Evolutionary conservation across 2,329 filamentous ascomycete species (phyloP).

Genomic region (Westerdykella aurantiaca): DNA sequence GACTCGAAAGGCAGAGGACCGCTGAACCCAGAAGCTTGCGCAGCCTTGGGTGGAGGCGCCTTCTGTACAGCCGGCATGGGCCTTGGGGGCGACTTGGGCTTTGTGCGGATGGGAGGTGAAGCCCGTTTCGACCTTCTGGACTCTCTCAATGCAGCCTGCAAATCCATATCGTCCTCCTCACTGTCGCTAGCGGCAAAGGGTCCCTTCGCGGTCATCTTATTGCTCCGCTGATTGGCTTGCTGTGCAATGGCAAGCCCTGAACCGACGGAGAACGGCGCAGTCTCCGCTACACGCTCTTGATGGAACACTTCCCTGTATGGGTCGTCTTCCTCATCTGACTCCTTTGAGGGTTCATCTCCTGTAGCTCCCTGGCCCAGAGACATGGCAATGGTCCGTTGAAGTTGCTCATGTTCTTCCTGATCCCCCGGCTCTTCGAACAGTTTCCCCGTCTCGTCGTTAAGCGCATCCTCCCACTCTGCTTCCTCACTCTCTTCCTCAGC

Average conservation of each 20-base stretch:
- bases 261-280: slow-evolving; percentile 41
- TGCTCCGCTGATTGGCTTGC: slow-evolving; percentile 68
- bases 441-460: slow-evolving; percentile 47
- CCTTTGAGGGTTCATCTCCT: slow-evolving; percentile 9
- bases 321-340: slow-evolving; percentile 42
- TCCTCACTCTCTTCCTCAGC: slow-evolving; percentile 37
- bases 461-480: slow-evolving; percentile 39
- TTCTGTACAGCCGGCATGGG: slow-evolving; percentile 6
- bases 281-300: slow-evolving; percentile 39
- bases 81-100: slow-evolving; percentile 30
- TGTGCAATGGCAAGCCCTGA: slow-evolving; percentile 60
- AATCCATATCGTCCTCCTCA: slow-evolving; percentile 71
- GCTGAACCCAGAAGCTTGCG: slow-evolving; percentile 52
- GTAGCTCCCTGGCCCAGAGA: slow-evolving; percentile 60
- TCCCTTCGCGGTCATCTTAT: slow-evolving; percentile 40
- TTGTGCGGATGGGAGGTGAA: neutral
- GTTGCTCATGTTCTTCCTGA: slow-evolving; percentile 65
- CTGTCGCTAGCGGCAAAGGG: slow-evolving; percentile 44
- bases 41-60: slow-evolving; percentile 1
- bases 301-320: slow-evolving; percentile 44
- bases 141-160: slow-evolving; percentile 68
- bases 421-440: slow-evolving; percentile 49
- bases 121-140: slow-evolving; percentile 52
- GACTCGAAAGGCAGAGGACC: slow-evolving; percentile 88
- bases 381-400: slow-evolving; percentile 76